These are phyloP conservation scores for Fagopyrum tataricum DNA, from an alignment of 148 eudicot genomes.

Conservation along the genomic window DNA sequence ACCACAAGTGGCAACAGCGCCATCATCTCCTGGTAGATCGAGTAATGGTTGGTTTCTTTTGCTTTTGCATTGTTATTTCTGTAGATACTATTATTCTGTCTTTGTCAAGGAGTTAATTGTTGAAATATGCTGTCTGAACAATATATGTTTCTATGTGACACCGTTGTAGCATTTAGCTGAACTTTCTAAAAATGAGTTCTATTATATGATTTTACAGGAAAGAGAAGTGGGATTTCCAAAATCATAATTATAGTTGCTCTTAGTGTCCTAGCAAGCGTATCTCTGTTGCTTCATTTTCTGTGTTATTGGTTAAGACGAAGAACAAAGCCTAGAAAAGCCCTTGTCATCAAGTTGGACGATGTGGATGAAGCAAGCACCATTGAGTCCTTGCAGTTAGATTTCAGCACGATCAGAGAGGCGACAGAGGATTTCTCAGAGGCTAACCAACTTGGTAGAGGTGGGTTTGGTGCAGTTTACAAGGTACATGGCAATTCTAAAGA, in stretches of 20 bases:
- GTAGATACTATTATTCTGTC: too few species aligned
- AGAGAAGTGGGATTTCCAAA: slow-evolving; percentile 1
- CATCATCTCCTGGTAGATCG: background rate
- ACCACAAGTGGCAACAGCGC: background rate
- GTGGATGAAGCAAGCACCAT: slow-evolving; percentile 2
- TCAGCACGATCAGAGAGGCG: slow-evolving; percentile 14
- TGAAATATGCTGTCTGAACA: background rate
- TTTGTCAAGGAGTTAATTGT: too few species aligned
- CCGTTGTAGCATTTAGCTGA: background rate
- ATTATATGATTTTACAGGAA: background rate
- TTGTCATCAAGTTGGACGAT: background rate
- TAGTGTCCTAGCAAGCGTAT: slow-evolving; percentile 1
- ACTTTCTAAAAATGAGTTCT: background rate
- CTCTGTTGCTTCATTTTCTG: background rate
- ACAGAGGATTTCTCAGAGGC: slow-evolving; percentile 17
- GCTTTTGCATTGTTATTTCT: background rate
- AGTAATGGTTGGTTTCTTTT: background rate
- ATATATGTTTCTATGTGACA: background rate
- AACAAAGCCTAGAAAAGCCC: background rate
- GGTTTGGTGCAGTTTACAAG: slow-evolving; percentile 23
- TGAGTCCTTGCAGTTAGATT: slow-evolving; percentile 20
- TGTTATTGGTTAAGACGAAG: background rate
- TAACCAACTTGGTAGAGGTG: slow-evolving; percentile 23
- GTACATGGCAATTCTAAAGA: background rate
- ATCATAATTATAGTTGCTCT: background rate